Evolutionary conservation across 2,329 filamentous ascomycete genomes (phyloP).

Genomic region (Clonostachys sp.): DNA sequence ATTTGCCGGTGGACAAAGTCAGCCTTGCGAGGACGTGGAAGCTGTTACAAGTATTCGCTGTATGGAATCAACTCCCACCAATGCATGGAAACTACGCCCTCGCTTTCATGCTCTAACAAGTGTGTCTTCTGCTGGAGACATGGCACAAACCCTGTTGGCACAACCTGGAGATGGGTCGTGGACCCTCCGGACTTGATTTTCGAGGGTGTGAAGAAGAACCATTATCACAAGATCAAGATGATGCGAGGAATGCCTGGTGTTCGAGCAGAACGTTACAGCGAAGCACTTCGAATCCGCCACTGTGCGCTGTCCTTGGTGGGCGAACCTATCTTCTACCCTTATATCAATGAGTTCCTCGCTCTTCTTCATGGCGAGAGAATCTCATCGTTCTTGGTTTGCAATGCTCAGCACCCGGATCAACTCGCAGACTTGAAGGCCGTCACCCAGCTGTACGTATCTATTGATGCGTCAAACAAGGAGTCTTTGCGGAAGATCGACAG

Average conservation of each 20-base stretch:
- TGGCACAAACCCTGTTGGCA: slow-evolving; percentile 94
- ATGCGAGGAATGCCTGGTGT: slow-evolving; percentile 91
- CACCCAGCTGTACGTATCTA: slow-evolving; percentile 93
- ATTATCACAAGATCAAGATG: slow-evolving; percentile 98
- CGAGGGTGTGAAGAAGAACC: slow-evolving; percentile 80
- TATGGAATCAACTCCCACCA: slow-evolving; percentile 96
- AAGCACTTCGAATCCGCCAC: slow-evolving; percentile 89
- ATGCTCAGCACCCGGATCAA: slow-evolving; percentile 92
- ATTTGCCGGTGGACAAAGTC: slow-evolving; percentile 99
- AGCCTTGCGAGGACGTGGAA: slow-evolving; percentile 84
- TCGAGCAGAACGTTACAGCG: slow-evolving; percentile 82
- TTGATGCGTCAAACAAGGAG: slow-evolving; percentile 89
- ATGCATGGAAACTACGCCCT: slow-evolving; percentile 97
- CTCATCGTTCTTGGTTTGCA: slow-evolving; percentile 93
- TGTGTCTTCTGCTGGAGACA: slow-evolving; percentile 99
- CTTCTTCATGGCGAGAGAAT: slow-evolving; percentile 85
- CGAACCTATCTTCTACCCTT: slow-evolving; percentile 97
- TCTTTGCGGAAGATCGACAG: slow-evolving; percentile 84
- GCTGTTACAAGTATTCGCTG: slow-evolving; percentile 97
- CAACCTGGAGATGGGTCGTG: slow-evolving; percentile 94
- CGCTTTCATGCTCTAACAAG: slow-evolving; percentile 94
- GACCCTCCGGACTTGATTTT: slow-evolving; percentile 90
- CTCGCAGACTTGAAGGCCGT: slow-evolving; percentile 77
- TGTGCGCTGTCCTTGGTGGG: slow-evolving; percentile 90
- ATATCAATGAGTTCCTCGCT: slow-evolving; percentile 86